Base-by-base conservation (phyloP, 140 eudicot species). In the Erigeron philadelphicus region DNA sequence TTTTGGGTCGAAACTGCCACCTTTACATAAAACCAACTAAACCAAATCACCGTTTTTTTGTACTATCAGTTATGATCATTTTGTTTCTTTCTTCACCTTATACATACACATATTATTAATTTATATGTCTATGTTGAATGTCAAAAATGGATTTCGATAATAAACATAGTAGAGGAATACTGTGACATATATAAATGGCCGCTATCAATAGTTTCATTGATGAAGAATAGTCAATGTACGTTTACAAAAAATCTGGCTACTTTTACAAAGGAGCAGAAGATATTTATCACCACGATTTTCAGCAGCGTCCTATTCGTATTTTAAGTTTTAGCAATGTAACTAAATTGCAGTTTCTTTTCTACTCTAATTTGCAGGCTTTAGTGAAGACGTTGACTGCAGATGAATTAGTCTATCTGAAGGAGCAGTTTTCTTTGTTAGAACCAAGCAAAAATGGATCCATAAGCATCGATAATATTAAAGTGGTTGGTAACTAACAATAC, bases 381-480 rank as follows among this genome's bases (percentile, higher is more conserved):
- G 85, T 95, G 8, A 93, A 89, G 76, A 86, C 96, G 11, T 60
- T 89, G 78, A 77, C 87, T 0, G 76, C 76, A 0, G 98, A 93
- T 74, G 95, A 89, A 74, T 82, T 86, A 11, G 76, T 48, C 64
- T 89, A 86, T 63, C 68, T 93, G 17, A 89, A 81, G 84, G 87
- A 83, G 77, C 98, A 93, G 59, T 93, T 82, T 81, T 82, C 83
- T 15, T 76, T 84, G 44, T 56, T 93, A 75, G 84, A 80, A 72
- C 98, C 98, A 31, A 87, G 64, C 78, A 84, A 86, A 83, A 83
- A 70, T 40, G 90, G 94, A 52, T 74, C 87, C 35, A 86, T 93
- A 77, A 77, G 84, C 82, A 78, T 89, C 81, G 90, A 89, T 13
- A 86, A 83, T 70, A 84, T 93, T 57, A 93, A 78, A 85, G 74